These are phyloP conservation scores for Phytophthora foliorum DNA, from an alignment of 352 stramenopile species.

Conservation along the genomic window DNA sequence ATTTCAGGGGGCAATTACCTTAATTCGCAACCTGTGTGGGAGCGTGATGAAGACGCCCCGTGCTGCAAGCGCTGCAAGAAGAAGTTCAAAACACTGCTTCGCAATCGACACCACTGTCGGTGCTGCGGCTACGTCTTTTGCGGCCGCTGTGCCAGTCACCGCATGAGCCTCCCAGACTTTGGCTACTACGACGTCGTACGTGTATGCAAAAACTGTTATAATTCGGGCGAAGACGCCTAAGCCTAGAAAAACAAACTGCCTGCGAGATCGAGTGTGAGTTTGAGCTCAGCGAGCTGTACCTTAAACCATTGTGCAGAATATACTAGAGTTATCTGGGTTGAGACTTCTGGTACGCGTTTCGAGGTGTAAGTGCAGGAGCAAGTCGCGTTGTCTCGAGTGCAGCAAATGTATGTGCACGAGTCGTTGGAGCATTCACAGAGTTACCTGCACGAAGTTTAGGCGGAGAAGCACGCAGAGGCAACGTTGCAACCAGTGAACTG, in stretches of 20 bases:
- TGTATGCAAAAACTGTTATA: slow-evolving; percentile 85
- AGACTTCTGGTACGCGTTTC: slow-evolving; percentile 53
- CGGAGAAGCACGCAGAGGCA: not conserved
- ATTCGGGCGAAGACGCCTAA: slow-evolving; percentile 74
- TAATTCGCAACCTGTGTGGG: slow-evolving; percentile 86
- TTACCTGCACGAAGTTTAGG: slow-evolving; percentile 1
- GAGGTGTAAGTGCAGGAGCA: slow-evolving; percentile 50
- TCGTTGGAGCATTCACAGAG: not conserved
- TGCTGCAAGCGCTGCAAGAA: slow-evolving; percentile 93
- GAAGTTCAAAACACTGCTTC: slow-evolving; percentile 89
- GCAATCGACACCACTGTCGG: slow-evolving; percentile 84
- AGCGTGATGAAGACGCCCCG: slow-evolving; percentile 81
- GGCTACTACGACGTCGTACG: slow-evolving; percentile 90
- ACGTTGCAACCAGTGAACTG: not conserved
- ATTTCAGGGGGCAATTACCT: slow-evolving; percentile 72
- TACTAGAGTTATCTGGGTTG: slow-evolving; percentile 15
- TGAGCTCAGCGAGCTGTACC: not conserved
- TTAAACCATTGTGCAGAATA: slow-evolving; percentile 23
- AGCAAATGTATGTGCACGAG: not conserved
- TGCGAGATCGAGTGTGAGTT: not conserved
- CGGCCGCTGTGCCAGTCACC: slow-evolving; percentile 79
- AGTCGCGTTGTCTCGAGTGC: slow-evolving; percentile 40
- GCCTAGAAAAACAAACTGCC: not conserved
- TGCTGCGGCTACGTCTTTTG: slow-evolving; percentile 91
- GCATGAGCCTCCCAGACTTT: slow-evolving; percentile 90